These are phyloP conservation scores for Plasmodium gallinaceum DNA, from an alignment of 169 alveolate genomes.

Conservation along the genomic window DNA sequence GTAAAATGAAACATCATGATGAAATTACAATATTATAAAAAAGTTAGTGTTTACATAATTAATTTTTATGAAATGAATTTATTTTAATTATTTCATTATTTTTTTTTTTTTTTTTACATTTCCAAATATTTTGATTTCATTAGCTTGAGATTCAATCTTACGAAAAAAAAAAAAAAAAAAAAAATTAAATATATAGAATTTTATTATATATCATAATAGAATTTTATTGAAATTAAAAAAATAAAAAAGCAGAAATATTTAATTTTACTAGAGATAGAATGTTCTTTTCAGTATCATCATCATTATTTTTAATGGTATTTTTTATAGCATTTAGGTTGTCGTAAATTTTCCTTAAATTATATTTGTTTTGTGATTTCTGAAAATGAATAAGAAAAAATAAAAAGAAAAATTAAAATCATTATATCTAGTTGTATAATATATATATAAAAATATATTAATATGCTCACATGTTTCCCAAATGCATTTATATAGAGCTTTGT, in stretches of 20 bases:
- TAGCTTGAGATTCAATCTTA: constrained; percentile 70
- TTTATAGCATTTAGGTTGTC: constrained; percentile 46
- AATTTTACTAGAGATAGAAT: constrained; percentile 33
- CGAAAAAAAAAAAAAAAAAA: constrained; percentile 6
- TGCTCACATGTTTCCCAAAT: constrained; percentile 62
- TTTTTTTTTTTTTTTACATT: constrained; percentile 30
- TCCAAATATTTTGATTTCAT: constrained; percentile 68
- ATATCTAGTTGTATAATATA: not conserved
- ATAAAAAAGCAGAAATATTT: not conserved
- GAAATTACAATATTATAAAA: not conserved
- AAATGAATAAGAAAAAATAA: not conserved
- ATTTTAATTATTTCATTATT: not conserved
- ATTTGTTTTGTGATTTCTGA: constrained; percentile 36
- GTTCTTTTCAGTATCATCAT: constrained; percentile 58
- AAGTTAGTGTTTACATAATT: not conserved
- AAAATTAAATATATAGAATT: not conserved
- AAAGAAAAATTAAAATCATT: not conserved
- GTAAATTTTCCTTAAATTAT: constrained; percentile 31
- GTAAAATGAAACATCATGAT: not conserved
- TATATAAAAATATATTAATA: not conserved
- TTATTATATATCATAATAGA: not conserved
- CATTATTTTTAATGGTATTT: constrained; percentile 46
- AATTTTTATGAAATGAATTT: not conserved
- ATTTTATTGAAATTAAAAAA: not conserved
- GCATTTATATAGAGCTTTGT: constrained; percentile 44